Conservation (phyloP, 805 yeast genomes). For the Yarrowia sp. region DNA sequence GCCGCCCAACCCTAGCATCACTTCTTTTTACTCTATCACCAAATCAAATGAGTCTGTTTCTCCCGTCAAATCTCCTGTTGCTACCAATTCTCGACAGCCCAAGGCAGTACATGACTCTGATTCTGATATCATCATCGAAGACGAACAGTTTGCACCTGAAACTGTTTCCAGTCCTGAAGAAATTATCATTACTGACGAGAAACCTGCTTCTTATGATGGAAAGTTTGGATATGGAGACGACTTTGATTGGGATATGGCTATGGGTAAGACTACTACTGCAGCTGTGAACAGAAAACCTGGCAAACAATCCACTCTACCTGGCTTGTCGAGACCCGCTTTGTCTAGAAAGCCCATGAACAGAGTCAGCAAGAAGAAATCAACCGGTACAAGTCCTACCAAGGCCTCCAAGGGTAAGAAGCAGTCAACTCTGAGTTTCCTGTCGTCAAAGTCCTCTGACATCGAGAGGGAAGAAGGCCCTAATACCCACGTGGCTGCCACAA, state of each 20-base stretch:
- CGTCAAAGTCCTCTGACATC: neutral
- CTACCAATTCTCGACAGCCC: too few species aligned
- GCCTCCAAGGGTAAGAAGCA: slow-evolving; percentile 18
- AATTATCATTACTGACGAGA: slow-evolving; percentile 10
- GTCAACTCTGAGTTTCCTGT: slow-evolving; percentile 25
- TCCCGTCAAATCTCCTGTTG: neutral
- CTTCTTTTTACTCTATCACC: slow-evolving; percentile 8
- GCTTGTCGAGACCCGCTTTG: neutral
- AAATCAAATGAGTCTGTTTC: neutral
- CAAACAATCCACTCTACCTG: slow-evolving; percentile 3
- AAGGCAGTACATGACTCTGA: neutral
- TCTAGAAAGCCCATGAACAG: neutral
- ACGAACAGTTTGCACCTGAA: neutral
- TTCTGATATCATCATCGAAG: neutral
- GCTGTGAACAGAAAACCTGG: neutral
- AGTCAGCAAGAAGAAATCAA: neutral
- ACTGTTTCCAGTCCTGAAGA: slow-evolving; percentile 3
- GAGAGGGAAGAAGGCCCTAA: neutral
- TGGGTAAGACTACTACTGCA: neutral
- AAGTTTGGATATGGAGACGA: slow-evolving; percentile 22
- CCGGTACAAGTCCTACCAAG: slow-evolving; percentile 1
- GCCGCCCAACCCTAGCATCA: neutral
- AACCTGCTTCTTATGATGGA: slow-evolving; percentile 6
- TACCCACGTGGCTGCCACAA: neutral
- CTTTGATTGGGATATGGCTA: slow-evolving; percentile 17